These are phyloP conservation scores for Fonsecaea erecta DNA, from an alignment of 2,329 filamentous ascomycete species.

Conservation along the genomic window DNA sequence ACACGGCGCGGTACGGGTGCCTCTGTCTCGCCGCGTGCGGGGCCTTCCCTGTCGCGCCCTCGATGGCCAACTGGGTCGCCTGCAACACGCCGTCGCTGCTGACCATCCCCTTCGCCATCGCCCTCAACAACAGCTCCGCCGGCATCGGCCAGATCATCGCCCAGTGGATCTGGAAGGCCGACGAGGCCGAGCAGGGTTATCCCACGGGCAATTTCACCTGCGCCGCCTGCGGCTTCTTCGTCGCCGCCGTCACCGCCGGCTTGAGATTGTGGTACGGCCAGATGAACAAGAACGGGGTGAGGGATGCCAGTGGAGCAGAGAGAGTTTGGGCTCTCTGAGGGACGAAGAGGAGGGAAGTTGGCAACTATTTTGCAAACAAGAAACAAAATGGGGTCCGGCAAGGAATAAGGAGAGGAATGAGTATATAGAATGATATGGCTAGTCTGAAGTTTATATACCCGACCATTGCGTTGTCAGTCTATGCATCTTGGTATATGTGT, in stretches of 20 bases:
- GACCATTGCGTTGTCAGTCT: not conserved
- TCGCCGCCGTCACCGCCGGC: slow-evolving; percentile 23
- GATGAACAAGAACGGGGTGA: slow-evolving; percentile 30
- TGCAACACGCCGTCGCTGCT: slow-evolving; percentile 70
- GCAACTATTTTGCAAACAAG: not conserved
- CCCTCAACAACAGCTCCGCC: slow-evolving; percentile 70
- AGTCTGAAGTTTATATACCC: not conserved
- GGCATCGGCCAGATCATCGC: slow-evolving; percentile 73
- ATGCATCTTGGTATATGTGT: not conserved
- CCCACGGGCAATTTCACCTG: slow-evolving; percentile 68
- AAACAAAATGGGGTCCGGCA: not conserved
- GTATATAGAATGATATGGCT: not conserved
- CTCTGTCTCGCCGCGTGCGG: slow-evolving; percentile 70
- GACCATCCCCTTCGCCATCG: slow-evolving; percentile 70
- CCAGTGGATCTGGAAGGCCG: slow-evolving; percentile 73
- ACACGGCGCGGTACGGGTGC: slow-evolving; percentile 68
- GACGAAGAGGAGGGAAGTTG: not conserved
- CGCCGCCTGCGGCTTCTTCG: slow-evolving; percentile 35
- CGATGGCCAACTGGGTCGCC: slow-evolving; percentile 71
- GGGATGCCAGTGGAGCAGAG: slow-evolving; percentile 30
- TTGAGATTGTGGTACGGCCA: slow-evolving; percentile 31
- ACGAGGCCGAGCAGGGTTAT: slow-evolving; percentile 65
- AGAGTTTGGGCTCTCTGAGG: slow-evolving; percentile 28
- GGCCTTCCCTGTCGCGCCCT: slow-evolving; percentile 70
- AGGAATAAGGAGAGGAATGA: not conserved